Percentiles rank a stretch among this genome's conserved stretches.
Evolutionary conservation across 257 asterid species (phyloP).

Genomic region (Mentha longifolia): DNA sequence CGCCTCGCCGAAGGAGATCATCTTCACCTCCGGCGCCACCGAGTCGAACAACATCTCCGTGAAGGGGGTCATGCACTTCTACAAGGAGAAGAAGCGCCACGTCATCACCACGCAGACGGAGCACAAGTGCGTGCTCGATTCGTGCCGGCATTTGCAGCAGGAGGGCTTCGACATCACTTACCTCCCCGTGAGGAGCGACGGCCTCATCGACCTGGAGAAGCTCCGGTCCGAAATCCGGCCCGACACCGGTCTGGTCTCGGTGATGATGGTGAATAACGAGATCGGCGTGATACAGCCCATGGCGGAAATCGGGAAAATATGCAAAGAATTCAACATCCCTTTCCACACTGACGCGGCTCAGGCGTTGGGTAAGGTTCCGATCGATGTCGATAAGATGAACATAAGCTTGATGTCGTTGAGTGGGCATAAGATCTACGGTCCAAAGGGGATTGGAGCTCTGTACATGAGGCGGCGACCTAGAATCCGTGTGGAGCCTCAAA

Average conservation of each 20-base stretch:
- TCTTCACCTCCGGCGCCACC: conserved; percentile 97
- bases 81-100: conserved; percentile 88
- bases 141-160: conserved; percentile 90
- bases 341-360: conserved; percentile 97
- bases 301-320: conserved; percentile 83
- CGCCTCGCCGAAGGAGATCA: conserved; percentile 92
- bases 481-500: conserved; percentile 92
- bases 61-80: conserved; percentile 90
- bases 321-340: conserved; percentile 80
- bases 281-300: conserved; percentile 96
- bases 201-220: conserved; percentile 68
- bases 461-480: conserved; percentile 94
- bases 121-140: conserved; percentile 94
- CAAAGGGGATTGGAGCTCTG: conserved; percentile 91
- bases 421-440: conserved; percentile 97
- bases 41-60: conserved; percentile 89
- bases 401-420: conserved; percentile 94
- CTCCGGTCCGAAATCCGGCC: conserved; percentile 76
- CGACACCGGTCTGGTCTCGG: conserved; percentile 84
- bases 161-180: conserved; percentile 91
- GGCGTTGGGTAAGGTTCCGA: conserved; percentile 84
- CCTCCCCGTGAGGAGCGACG: conserved; percentile 79
- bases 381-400: conserved; percentile 91
- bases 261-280: conserved; percentile 98
- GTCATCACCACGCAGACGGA: conserved; percentile 97